Conservation (phyloP, 164 flowering plant genomes). For the Magnolia changhungtana region DNA sequence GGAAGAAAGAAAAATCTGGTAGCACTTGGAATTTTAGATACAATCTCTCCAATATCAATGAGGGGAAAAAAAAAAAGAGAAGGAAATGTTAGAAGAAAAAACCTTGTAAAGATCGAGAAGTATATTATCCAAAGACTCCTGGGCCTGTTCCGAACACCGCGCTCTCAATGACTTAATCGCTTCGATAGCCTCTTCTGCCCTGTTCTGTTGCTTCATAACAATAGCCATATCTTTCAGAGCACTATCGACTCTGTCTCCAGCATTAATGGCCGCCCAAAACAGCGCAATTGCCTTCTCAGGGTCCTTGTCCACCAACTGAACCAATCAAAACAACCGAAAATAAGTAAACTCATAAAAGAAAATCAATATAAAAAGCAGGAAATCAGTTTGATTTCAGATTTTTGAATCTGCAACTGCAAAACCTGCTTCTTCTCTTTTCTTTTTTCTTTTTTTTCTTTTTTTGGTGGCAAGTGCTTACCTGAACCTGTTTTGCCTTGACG, state of each 20-base stretch:
- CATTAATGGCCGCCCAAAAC: slow-evolving; percentile 98
- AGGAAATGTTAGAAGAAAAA: background rate
- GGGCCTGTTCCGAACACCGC: slow-evolving; percentile 92
- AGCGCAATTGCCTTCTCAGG: slow-evolving; percentile 92
- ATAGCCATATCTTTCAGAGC: slow-evolving; percentile 99
- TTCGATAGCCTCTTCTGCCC: slow-evolving; percentile 98
- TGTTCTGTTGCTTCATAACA: slow-evolving; percentile 97
- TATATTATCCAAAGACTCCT: slow-evolving; percentile 93
- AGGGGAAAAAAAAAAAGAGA: background rate
- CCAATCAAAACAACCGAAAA: slow-evolving; percentile 15
- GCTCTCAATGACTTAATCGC: slow-evolving; percentile 80
- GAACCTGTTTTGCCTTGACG: slow-evolving; percentile 92
- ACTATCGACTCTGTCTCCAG: slow-evolving; percentile 98
- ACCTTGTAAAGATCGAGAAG: slow-evolving; percentile 96
- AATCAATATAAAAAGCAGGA: background rate
- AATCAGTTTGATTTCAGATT: too few relatives aligned
- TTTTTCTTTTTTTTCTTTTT: too few relatives aligned
- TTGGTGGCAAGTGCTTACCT: slow-evolving; percentile 34
- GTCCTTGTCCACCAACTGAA: slow-evolving; percentile 91
- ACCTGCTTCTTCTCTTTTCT: too few relatives aligned
- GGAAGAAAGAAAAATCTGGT: background rate
- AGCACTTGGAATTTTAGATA: too few relatives aligned
- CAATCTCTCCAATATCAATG: background rate
- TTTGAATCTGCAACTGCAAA: too few relatives aligned
- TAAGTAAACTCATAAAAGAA: slow-evolving; percentile 6